phyloP scores from a whole-genome alignment of 768 basidiomycete species.

The Lenzites betulinus region DNA sequence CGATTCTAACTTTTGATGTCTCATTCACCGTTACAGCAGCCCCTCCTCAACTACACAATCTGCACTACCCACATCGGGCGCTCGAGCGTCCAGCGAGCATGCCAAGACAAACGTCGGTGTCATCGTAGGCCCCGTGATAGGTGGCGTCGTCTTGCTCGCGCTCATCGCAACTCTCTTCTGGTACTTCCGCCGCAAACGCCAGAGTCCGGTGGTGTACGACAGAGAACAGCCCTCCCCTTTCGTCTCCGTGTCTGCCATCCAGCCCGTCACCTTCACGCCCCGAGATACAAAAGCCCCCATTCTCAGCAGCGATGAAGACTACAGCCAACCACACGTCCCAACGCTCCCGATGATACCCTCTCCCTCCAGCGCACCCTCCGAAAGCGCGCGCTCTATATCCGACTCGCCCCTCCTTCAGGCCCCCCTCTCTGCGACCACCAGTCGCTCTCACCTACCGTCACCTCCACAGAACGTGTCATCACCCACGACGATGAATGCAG shows the following conservation, averaged over 20 bases:
- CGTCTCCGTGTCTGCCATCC: not conserved
- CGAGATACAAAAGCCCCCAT: not conserved
- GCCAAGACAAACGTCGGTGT: slow-evolving; percentile 18
- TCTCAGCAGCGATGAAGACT: not conserved
- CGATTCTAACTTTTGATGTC: not conserved
- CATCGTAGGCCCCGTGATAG: slow-evolving; percentile 24
- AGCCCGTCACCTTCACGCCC: not conserved
- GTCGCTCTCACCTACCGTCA: not conserved
- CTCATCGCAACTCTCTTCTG: not conserved
- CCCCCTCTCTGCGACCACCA: not conserved
- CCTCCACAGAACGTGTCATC: not conserved
- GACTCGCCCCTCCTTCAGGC: not conserved
- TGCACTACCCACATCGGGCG: not conserved
- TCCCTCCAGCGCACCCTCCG: not conserved
- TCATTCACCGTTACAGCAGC: not conserved
- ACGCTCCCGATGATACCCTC: not conserved
- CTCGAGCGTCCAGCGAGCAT: not conserved
- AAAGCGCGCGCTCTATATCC: not conserved
- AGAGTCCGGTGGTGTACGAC: not conserved
- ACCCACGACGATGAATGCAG: not conserved
- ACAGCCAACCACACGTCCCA: not conserved
- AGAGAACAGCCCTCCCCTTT: not conserved
- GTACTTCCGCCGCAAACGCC: not conserved
- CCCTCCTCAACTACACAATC: not conserved
- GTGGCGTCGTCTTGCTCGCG: slow-evolving; percentile 12